phyloP scores from a whole-genome alignment of 257 asterid genomes.

The Paraleonurus japonicus region DNA sequence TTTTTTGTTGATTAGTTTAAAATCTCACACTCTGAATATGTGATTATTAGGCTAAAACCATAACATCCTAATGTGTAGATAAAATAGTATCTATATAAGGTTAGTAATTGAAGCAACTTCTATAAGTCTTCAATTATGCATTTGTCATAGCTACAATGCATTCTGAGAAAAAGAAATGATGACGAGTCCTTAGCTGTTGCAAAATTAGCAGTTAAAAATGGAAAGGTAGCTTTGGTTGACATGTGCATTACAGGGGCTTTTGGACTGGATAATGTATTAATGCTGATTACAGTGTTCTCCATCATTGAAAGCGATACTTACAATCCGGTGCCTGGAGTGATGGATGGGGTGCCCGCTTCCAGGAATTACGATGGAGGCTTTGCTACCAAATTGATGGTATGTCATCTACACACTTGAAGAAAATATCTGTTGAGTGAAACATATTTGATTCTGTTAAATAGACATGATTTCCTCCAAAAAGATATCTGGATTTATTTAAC shows the following conservation, averaged over 20 bases:
- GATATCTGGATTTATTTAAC: not conserved
- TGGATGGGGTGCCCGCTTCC: slow-evolving; percentile 93
- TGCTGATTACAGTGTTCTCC: not conserved
- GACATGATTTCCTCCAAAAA: not conserved
- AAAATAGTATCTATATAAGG: not conserved
- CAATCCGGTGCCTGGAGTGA: slow-evolving; percentile 98
- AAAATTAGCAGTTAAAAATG: not conserved
- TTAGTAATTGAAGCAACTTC: not conserved
- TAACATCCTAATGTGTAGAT: not conserved
- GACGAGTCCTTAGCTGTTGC: not conserved
- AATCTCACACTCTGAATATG: not conserved
- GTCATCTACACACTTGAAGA: no score
- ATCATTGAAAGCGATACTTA: slow-evolving; percentile 63
- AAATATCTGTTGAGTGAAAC: no score
- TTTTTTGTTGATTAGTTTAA: not conserved
- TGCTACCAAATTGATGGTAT: slow-evolving; percentile 87
- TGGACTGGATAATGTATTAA: not conserved
- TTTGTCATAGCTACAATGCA: no score
- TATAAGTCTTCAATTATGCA: not conserved
- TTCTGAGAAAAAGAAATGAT: not conserved
- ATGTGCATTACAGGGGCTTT: not conserved
- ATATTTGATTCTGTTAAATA: not conserved
- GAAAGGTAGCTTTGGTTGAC: not conserved
- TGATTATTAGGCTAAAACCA: not conserved
- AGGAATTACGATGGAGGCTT: slow-evolving; percentile 87